Percentiles rank a stretch among this genome's conserved stretches.
These are phyloP conservation scores for Monosporascus sp. DNA, from an alignment of 2,329 filamentous ascomycete species.

Conservation along the genomic window DNA sequence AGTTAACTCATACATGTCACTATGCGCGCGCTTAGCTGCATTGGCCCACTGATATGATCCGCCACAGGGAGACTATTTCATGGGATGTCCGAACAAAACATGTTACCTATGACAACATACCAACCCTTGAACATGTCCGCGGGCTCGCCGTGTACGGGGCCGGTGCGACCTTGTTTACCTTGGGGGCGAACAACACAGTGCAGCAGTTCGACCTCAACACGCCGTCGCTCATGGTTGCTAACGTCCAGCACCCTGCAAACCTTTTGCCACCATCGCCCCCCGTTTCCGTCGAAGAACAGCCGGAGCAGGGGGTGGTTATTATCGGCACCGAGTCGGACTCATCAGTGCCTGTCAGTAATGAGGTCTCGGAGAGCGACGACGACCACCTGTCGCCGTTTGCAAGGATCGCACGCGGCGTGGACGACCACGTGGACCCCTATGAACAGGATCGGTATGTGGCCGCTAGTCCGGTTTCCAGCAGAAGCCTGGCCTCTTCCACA, in stretches of 20 bases:
- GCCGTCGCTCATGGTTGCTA: constrained; percentile 72
- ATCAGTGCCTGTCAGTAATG: constrained; percentile 51
- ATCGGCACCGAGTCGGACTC: constrained; percentile 51
- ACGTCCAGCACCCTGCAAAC: constrained; percentile 79
- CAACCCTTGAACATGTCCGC: constrained; percentile 74
- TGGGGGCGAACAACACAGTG: constrained; percentile 81
- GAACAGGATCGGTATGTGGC: constrained; percentile 56
- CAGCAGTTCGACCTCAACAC: constrained; percentile 95
- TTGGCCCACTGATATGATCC: constrained; percentile 24
- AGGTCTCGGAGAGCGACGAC: constrained; percentile 70
- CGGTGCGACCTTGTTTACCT: constrained; percentile 85
- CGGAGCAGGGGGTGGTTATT: constrained; percentile 46
- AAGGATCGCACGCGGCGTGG: constrained; percentile 68
- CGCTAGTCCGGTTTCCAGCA: constrained; percentile 61
- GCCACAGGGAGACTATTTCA: constrained; percentile 72
- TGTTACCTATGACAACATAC: constrained; percentile 83
- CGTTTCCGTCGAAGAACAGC: constrained; percentile 71
- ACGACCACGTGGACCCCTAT: constrained; percentile 55
- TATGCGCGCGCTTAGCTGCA: constrained; percentile 44
- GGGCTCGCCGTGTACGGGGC: constrained; percentile 86
- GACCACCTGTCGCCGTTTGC: constrained; percentile 72
- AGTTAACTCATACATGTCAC: constrained; percentile 35
- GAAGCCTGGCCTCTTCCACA: constrained; percentile 54
- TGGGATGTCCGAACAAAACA: constrained; percentile 99
- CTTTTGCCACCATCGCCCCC: constrained; percentile 76